These are phyloP conservation scores for Rhodotorula taiwanensis DNA, from an alignment of 768 basidiomycete genomes.

Conservation along the genomic window DNA sequence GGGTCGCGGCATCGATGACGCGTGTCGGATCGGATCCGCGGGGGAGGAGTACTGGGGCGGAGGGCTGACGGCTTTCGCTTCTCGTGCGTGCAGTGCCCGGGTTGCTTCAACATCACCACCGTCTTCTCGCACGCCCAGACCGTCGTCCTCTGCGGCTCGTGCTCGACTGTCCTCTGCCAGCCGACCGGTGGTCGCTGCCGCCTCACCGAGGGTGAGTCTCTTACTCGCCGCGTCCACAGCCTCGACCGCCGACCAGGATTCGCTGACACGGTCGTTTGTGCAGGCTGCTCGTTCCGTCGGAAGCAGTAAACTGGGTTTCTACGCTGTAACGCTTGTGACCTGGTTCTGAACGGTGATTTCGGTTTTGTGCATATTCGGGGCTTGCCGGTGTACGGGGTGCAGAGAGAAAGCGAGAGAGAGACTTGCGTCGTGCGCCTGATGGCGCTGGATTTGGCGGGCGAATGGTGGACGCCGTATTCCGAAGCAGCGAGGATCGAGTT, in stretches of 20 bases:
- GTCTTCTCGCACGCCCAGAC: slow-evolving; percentile 99
- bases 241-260: too few species aligned
- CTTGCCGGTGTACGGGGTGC: too few species aligned
- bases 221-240: too few species aligned
- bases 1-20: too few species aligned
- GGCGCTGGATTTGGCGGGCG: not conserved
- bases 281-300: slow-evolving; percentile 86
- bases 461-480: not conserved
- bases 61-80: not conserved
- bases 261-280: slow-evolving; percentile 47
- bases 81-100: slow-evolving; percentile 46
- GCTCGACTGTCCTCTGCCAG: slow-evolving; percentile 91
- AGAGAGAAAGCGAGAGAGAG: not conserved
- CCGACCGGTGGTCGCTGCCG: slow-evolving; percentile 94
- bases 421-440: not conserved
- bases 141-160: slow-evolving; percentile 86
- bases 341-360: too few species aligned
- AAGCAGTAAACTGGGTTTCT: slow-evolving; percentile 53
- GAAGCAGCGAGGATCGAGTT: not conserved
- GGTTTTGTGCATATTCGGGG: too few species aligned
- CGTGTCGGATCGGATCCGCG: not conserved
- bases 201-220: slow-evolving; percentile 82
- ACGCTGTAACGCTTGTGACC: too few species aligned
- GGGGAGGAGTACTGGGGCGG: not conserved
- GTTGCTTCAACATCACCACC: slow-evolving; percentile 89